Conservation (phyloP, 495 filamentous ascomycete species). For the Podospora comata region DNA sequence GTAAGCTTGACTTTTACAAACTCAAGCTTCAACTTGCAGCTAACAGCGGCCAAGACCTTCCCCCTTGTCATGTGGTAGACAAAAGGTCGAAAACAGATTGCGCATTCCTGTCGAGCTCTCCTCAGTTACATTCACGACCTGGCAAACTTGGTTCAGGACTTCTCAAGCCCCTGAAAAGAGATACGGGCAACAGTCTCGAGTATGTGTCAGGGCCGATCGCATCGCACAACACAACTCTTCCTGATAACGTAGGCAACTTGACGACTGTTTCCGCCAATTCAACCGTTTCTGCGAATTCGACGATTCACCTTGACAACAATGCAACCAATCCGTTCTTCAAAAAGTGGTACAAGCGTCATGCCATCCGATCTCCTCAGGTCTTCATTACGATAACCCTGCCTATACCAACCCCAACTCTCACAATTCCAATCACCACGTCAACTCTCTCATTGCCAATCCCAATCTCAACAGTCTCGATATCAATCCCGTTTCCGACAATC, state of each 20-base stretch:
- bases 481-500: not conserved
- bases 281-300: not conserved
- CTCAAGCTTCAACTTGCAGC: conserved; percentile 23
- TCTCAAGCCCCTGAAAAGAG: conserved; percentile 40
- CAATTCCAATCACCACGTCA: not conserved
- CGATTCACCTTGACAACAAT: not conserved
- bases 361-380: not conserved
- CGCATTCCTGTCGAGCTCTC: conserved; percentile 65
- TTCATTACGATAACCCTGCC: not conserved
- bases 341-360: conserved; percentile 5
- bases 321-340: not conserved
- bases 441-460: not conserved
- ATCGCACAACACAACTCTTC: not conserved
- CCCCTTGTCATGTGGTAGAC: conserved; percentile 65
- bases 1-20: not conserved
- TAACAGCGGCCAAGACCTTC: conserved; percentile 74
- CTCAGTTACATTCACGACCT: conserved; percentile 31
- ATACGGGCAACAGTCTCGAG: not conserved
- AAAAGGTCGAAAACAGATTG: conserved; percentile 83
- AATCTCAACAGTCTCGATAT: not conserved
- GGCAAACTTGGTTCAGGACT: no score
- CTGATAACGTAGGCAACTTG: not conserved
- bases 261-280: not conserved
- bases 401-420: not conserved
- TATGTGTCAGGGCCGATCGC: not conserved